Evolutionary conservation across 345 rosid genomes (phyloP).

Genomic region (Euclidium syriacum): DNA sequence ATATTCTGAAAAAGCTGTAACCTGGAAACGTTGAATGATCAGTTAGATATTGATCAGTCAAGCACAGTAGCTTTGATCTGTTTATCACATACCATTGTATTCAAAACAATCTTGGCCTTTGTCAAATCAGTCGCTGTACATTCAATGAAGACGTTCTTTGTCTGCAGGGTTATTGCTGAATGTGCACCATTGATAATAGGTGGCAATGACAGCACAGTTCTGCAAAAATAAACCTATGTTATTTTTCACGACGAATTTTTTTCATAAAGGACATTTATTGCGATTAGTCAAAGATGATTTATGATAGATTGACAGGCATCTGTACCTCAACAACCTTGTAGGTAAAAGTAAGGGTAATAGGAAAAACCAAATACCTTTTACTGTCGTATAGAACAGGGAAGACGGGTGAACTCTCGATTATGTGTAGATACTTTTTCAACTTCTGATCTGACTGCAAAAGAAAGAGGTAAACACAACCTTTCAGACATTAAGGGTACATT

Average conservation of each 20-base stretch:
- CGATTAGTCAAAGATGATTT: neutral
- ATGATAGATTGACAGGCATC: neutral
- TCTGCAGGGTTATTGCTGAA: slow-evolving; percentile 85
- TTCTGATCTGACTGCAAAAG: slow-evolving; percentile 72
- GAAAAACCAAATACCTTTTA: slow-evolving; percentile 49
- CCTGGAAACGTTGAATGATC: slow-evolving; percentile 37
- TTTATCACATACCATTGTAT: slow-evolving; percentile 63
- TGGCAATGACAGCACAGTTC: slow-evolving; percentile 85
- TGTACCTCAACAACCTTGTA: neutral
- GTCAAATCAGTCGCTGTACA: slow-evolving; percentile 95
- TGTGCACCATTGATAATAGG: slow-evolving; percentile 96
- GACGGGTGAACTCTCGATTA: slow-evolving; percentile 79
- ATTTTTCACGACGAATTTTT: neutral
- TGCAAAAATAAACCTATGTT: slow-evolving; percentile 32
- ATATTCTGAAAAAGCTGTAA: slow-evolving; percentile 65
- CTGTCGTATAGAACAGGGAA: slow-evolving; percentile 75
- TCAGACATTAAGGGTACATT: neutral
- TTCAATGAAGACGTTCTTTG: slow-evolving; percentile 89
- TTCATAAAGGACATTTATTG: neutral
- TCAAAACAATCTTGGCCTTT: slow-evolving; percentile 87
- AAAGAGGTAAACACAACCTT: neutral
- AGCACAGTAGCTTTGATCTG: neutral
- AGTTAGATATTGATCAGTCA: slow-evolving; percentile 1
- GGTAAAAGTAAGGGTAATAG: neutral
- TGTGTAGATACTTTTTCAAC: slow-evolving; percentile 86